Evolutionary conservation across 2,329 filamentous ascomycete species (phyloP).

Genomic region (Aspergillus sp.): DNA sequence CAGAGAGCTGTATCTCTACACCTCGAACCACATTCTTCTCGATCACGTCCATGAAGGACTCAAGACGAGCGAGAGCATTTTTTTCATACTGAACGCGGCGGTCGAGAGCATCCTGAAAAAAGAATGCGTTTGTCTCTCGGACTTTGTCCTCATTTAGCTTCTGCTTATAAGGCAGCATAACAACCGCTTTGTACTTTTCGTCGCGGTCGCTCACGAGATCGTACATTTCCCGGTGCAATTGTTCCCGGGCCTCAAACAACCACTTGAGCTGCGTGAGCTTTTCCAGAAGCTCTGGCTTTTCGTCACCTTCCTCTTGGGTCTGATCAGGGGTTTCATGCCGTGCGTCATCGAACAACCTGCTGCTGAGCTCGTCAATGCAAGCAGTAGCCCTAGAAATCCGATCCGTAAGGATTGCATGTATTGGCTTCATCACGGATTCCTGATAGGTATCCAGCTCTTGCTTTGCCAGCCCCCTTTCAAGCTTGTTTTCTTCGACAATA

Average conservation of each 20-base stretch:
- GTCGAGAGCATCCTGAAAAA: slow-evolving; percentile 69
- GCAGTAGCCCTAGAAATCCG: slow-evolving; percentile 69
- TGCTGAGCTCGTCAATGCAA: slow-evolving; percentile 71
- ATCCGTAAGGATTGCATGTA: slow-evolving; percentile 73
- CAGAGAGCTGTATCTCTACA: slow-evolving; percentile 84
- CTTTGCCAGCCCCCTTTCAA: slow-evolving; percentile 69
- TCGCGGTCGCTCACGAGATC: slow-evolving; percentile 82
- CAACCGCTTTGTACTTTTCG: slow-evolving; percentile 77
- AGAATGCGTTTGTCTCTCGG: slow-evolving; percentile 74
- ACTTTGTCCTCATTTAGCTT: slow-evolving; percentile 72
- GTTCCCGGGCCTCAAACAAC: slow-evolving; percentile 93
- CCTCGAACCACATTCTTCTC: slow-evolving; percentile 82
- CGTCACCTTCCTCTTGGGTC: slow-evolving; percentile 91
- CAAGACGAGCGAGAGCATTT: slow-evolving; percentile 66
- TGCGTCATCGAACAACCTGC: slow-evolving; percentile 67
- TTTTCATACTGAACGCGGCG: slow-evolving; percentile 67
- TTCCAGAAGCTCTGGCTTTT: slow-evolving; percentile 87
- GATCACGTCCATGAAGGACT: slow-evolving; percentile 72
- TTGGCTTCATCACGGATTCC: slow-evolving; percentile 71
- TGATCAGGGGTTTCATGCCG: slow-evolving; percentile 68
- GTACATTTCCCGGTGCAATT: slow-evolving; percentile 77
- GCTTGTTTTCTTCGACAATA: slow-evolving; percentile 63
- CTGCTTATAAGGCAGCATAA: slow-evolving; percentile 75
- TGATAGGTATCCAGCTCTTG: slow-evolving; percentile 82
- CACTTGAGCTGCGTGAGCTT: slow-evolving; percentile 93